phyloP scores from a whole-genome alignment of 345 rosid species.

The Boechera retrofracta region DNA sequence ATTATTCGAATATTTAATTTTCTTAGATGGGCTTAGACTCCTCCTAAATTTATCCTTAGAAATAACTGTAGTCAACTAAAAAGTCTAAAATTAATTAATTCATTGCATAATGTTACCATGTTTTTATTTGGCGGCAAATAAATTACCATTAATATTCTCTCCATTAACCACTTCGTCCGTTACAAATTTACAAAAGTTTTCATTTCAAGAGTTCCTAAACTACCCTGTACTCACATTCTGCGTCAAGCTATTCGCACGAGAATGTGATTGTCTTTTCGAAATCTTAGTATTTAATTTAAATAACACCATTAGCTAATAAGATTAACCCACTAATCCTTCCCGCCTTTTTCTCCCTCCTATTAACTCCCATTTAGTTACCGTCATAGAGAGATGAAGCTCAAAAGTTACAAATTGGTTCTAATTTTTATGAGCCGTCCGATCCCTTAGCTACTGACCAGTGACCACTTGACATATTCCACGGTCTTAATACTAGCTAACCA shows the following conservation, averaged over 20 bases:
- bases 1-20: not conserved
- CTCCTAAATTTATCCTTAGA: conserved; percentile 34
- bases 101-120: conserved; percentile 21
- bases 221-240: conserved; percentile 15
- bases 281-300: not conserved
- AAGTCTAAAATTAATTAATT: conserved; percentile 5
- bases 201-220: not conserved
- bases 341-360: conserved; percentile 11
- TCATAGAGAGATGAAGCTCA: conserved; percentile 31
- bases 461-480: conserved; percentile 15
- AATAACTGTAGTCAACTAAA: conserved; percentile 34
- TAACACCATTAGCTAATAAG: not conserved
- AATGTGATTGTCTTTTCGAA: conserved; percentile 18
- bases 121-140: conserved; percentile 27
- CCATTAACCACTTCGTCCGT: conserved; percentile 37
- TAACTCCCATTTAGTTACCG: not conserved
- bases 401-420: conserved; percentile 27
- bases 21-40: conserved; percentile 15
- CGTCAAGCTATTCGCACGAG: not conserved
- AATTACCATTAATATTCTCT: conserved; percentile 27
- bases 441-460: not conserved
- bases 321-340: conserved; percentile 29
- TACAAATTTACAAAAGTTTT: conserved; percentile 10
- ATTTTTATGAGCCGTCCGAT: conserved; percentile 23
- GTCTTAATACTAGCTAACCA: conserved; percentile 12